These are phyloP conservation scores for Xylaria sp. DNA, from an alignment of 2,329 filamentous ascomycete genomes.

Conservation along the genomic window DNA sequence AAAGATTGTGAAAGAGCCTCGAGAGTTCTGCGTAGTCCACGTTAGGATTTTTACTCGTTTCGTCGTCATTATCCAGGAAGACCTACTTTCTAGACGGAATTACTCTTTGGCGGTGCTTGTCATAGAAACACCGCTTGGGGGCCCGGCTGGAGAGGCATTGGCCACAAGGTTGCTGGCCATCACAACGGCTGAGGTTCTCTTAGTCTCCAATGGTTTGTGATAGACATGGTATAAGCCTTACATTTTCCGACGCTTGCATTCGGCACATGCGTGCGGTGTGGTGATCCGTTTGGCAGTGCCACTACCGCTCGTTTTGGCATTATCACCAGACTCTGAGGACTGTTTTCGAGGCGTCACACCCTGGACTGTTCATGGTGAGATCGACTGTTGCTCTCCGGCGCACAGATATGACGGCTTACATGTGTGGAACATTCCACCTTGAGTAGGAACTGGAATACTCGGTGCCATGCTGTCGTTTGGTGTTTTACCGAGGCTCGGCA, in stretches of 20 bases:
- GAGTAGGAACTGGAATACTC: conserved; percentile 58
- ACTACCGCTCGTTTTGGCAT: conserved; percentile 47
- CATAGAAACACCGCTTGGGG: conserved; percentile 81
- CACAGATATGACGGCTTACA: conserved; percentile 45
- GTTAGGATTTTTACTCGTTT: conserved; percentile 36
- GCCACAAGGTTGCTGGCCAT: conserved; percentile 82
- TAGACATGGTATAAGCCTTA: conserved; percentile 46
- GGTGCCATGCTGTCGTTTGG: conserved; percentile 54
- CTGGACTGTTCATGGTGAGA: conserved; percentile 53
- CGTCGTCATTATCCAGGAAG: background rate
- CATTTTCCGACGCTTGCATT: conserved; percentile 81
- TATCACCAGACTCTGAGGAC: conserved; percentile 54
- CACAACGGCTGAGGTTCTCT: conserved; percentile 67
- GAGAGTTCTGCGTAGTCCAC: conserved; percentile 56
- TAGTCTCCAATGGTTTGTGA: conserved; percentile 39
- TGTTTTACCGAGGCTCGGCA: conserved; percentile 33
- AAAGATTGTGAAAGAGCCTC: conserved; percentile 72
- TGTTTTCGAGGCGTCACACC: conserved; percentile 63
- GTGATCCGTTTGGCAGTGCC: conserved; percentile 50
- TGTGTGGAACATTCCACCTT: conserved; percentile 64
- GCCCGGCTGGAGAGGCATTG: conserved; percentile 85
- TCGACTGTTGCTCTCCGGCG: background rate
- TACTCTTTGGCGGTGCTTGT: conserved; percentile 80
- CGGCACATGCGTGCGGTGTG: conserved; percentile 56
- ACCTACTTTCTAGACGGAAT: conserved; percentile 81